These are phyloP conservation scores for Penicillium canariense DNA, from an alignment of 495 filamentous ascomycete genomes.

Conservation along the genomic window DNA sequence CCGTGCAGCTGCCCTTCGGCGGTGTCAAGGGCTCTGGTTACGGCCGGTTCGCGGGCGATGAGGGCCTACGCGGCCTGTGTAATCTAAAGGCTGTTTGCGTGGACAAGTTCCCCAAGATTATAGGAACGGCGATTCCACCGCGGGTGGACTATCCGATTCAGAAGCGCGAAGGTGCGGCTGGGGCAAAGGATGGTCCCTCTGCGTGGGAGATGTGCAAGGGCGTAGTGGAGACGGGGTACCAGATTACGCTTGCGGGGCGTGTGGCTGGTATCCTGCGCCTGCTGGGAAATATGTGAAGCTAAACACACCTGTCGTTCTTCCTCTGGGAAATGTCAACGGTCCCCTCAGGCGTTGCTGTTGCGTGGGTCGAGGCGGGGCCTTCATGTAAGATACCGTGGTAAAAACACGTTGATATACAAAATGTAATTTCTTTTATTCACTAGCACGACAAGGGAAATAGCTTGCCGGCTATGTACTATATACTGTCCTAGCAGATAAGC, in stretches of 20 bases:
- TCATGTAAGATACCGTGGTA: background rate
- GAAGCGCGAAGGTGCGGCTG: constrained; percentile 39
- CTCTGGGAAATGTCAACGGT: too few relatives aligned
- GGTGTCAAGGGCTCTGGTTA: constrained; percentile 85
- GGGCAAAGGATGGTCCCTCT: constrained; percentile 47
- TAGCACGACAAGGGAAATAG: background rate
- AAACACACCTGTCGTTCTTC: too few relatives aligned
- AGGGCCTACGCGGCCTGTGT: constrained; percentile 79
- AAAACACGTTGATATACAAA: background rate
- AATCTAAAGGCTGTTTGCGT: constrained; percentile 83
- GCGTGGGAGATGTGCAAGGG: constrained; percentile 61
- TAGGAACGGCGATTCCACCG: constrained; percentile 72
- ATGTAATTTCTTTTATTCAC: background rate
- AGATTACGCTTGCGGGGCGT: constrained; percentile 47
- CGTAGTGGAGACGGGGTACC: constrained; percentile 63
- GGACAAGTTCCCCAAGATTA: constrained; percentile 60
- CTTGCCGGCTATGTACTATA: background rate
- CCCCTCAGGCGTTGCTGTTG: too few relatives aligned
- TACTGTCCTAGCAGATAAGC: too few relatives aligned
- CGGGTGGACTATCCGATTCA: constrained; percentile 77
- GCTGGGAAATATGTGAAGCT: constrained; percentile 42
- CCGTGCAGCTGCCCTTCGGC: constrained; percentile 90
- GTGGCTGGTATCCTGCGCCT: constrained; percentile 49
- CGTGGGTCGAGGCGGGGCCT: too few relatives aligned
- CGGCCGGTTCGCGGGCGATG: constrained; percentile 87